Evolutionary conservation across 441 rosid genomes (phyloP).

Genomic region (Eruca vesicaria): DNA sequence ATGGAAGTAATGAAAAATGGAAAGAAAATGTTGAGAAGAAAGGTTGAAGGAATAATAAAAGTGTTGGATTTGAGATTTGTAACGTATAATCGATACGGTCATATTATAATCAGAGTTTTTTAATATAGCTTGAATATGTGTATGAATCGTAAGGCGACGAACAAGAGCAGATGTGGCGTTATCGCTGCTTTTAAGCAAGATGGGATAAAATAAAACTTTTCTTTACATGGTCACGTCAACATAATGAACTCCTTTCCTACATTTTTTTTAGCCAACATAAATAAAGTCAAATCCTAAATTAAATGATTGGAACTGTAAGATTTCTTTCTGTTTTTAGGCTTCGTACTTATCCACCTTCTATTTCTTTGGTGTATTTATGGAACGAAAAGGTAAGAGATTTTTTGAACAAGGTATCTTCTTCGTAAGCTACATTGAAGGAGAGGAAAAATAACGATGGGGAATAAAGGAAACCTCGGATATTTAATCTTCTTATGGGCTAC

Average conservation of each 20-base stretch:
- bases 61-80: not conserved
- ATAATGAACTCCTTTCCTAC: not conserved
- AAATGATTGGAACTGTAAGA: not conserved
- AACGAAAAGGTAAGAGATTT: not conserved
- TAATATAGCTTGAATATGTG: not conserved
- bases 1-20: not conserved
- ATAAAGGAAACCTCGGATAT: slow-evolving; percentile 8
- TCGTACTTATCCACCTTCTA: not conserved
- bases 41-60: not conserved
- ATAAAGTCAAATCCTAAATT: not conserved
- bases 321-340: not conserved
- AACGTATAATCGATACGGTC: not conserved
- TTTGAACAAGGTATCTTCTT: not conserved
- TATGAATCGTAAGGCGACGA: not conserved
- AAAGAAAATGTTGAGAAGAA: not conserved
- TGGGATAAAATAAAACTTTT: slow-evolving; percentile 1
- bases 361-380: not conserved
- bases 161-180: not conserved
- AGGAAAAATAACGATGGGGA: not conserved
- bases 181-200: not conserved
- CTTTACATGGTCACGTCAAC: not conserved
- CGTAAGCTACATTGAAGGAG: not conserved
- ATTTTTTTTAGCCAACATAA: not conserved
- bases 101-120: not conserved
- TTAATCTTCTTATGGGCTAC: slow-evolving; percentile 14